Conservation (phyloP, 495 filamentous ascomycete genomes). For the Halenospora varia region DNA sequence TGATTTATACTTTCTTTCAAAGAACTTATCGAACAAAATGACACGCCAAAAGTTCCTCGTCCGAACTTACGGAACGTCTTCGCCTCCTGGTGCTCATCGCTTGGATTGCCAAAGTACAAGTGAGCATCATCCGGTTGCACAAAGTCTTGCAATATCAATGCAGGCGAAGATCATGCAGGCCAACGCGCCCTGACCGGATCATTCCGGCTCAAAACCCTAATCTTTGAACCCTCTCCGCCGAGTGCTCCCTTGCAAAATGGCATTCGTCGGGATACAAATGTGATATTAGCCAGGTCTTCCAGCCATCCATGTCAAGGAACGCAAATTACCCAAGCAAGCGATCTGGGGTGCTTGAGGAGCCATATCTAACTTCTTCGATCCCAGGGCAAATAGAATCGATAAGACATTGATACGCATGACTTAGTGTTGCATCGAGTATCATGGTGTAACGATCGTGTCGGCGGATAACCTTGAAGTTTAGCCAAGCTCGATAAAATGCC, state of each 20-base stretch:
- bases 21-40: no score
- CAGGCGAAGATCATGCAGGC: background rate
- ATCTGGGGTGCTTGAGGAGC: background rate
- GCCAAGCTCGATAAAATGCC: background rate
- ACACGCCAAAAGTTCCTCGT: no score
- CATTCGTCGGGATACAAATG: background rate
- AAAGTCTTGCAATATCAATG: background rate
- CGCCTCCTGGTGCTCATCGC: background rate
- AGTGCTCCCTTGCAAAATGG: background rate
- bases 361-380: background rate
- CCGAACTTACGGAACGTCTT: no score
- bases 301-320: background rate
- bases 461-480: background rate
- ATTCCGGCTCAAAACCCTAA: slow-evolving; percentile 1
- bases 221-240: background rate
- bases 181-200: background rate
- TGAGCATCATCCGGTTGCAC: background rate
- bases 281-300: background rate
- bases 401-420: background rate
- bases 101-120: background rate
- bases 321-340: background rate
- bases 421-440: background rate
- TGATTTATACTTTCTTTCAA: background rate
- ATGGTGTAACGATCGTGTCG: background rate
- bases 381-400: background rate